Evolutionary conservation across 2,329 filamentous ascomycete species (phyloP).

Genomic region (Sclerotinia sclerotiorum): DNA sequence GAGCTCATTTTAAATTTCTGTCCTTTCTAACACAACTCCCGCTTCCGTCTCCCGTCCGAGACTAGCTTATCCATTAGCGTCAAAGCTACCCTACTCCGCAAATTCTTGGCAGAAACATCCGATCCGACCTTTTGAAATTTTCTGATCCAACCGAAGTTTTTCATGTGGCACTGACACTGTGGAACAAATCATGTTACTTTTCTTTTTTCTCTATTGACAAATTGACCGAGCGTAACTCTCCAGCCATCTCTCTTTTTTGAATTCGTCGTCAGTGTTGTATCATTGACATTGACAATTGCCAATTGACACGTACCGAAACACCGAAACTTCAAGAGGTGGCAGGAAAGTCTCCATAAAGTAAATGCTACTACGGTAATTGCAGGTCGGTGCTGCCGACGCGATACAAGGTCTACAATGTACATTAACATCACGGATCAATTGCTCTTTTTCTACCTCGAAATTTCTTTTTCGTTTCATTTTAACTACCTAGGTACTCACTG

Average conservation of each 20-base stretch:
- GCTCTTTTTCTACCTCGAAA: neutral
- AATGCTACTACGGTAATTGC: neutral
- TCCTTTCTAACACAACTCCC: neutral
- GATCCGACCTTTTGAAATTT: neutral
- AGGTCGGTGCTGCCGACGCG: neutral
- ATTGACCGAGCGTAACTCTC: conserved; percentile 6
- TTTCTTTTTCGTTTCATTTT: conserved; percentile 7
- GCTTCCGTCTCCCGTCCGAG: conserved; percentile 15
- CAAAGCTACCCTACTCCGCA: neutral
- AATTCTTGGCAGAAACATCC: neutral
- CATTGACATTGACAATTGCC: no score
- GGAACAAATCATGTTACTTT: neutral
- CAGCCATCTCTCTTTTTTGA: neutral
- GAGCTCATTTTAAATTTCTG: neutral
- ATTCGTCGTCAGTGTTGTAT: neutral
- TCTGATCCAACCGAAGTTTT: neutral
- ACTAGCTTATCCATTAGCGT: neutral
- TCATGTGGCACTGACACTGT: neutral
- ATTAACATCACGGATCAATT: neutral
- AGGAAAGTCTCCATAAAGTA: neutral
- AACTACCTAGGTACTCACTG: no score
- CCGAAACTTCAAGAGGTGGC: neutral
- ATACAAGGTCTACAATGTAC: neutral
- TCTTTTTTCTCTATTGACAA: neutral
- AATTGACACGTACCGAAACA: neutral